Evolutionary conservation across 2,329 filamentous ascomycete species (phyloP).

Genomic region (Colletotrichum horii): DNA sequence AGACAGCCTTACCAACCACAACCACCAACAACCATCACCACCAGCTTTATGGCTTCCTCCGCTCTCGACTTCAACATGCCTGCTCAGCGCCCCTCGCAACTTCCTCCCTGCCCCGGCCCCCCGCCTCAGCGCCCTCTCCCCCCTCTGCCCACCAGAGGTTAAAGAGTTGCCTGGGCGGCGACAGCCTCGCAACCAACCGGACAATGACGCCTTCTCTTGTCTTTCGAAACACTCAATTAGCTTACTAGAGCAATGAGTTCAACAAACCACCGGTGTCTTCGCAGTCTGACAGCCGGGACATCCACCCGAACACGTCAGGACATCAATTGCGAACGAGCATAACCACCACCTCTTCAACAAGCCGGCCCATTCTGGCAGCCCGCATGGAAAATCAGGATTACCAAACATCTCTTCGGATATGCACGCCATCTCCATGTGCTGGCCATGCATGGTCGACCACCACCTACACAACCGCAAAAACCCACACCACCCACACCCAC

Average conservation of each 20-base stretch:
- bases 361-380: neutral
- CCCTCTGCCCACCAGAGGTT: slow-evolving; percentile 67
- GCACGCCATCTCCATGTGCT: slow-evolving; percentile 18
- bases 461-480: neutral
- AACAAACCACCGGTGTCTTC: neutral
- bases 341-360: neutral
- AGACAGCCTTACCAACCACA: neutral
- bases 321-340: slow-evolving; percentile 5
- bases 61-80: slow-evolving; percentile 49
- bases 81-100: slow-evolving; percentile 67
- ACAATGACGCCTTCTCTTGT: neutral
- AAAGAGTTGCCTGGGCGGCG: slow-evolving; percentile 28
- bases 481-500: neutral
- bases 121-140: slow-evolving; percentile 69
- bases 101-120: slow-evolving; percentile 71
- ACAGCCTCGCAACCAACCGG: neutral
- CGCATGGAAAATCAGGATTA: neutral
- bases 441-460: slow-evolving; percentile 8
- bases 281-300: neutral
- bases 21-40: slow-evolving; percentile 13
- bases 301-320: neutral
- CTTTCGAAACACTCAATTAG: neutral
- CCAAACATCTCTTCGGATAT: neutral
- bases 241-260: neutral
- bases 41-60: slow-evolving; percentile 16